Base-by-base conservation (phyloP, 208 protist species). In the Entamoeba histolytica region DNA sequence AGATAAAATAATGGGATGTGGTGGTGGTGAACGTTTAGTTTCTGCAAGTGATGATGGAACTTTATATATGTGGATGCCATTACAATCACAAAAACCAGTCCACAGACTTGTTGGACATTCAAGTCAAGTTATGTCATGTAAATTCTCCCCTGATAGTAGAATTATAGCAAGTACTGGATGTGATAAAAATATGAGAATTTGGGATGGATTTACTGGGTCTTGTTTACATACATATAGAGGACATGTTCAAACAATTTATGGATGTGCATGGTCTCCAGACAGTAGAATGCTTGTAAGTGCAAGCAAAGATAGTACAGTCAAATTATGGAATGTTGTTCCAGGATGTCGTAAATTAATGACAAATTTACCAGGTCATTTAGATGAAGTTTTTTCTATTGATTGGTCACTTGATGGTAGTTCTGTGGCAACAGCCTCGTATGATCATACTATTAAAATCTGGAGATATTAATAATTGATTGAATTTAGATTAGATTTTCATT, bases 121-220 rank as follows among this genome's bases (percentile, higher is more conserved):
- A 92, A 93, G 94, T 92, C 78, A 57, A 19, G 97, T 99, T 78
- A 98, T 98, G 92, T 96, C 98, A 91, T 98, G 98, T 39, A 94
- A 95, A 91, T 99, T 99, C 94, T 99, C 98, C 51, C 98, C 98
- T 0, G 97, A 99, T 94, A 98, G 98, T 39, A 96, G 97, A 23
- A 95, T 97, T 93, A 97, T 99, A 87, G 98, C 98, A 19, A 98
- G 96, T 39, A 98, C 97, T 49, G 98, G 97, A 5, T 99, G 98
- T 92, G 98, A 99, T 95, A 99, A 99, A 94, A 98, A 97, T 49
- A 97, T 99, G 5, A 98, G 98, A 93, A 92, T 99, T 17, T 99
- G 96, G 96, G 51, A 96, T 44, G 94, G 94, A 15, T 19, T 49
- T 15, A 94, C 55, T 31, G 95, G 95, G 35, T 93, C 92, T 73